Conservation (phyloP, 2,329 filamentous ascomycete genomes). For the Aspergillus chevalieri region DNA sequence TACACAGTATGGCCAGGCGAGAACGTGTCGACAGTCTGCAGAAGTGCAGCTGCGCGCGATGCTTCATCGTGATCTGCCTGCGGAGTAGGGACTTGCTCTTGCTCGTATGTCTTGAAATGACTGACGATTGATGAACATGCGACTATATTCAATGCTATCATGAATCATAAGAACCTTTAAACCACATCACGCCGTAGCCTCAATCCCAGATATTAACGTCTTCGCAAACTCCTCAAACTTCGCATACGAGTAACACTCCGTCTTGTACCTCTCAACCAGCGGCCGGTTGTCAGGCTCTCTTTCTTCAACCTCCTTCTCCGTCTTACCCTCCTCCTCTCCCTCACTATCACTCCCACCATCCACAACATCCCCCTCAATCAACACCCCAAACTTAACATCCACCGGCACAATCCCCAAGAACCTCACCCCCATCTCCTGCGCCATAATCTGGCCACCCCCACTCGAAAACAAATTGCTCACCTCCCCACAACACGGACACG, state of each 20-base stretch:
- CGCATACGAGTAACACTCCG: slow-evolving; percentile 37
- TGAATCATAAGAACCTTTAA: background rate
- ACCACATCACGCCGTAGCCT: slow-evolving; percentile 11
- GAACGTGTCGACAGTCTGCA: slow-evolving; percentile 24
- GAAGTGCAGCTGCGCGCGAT: slow-evolving; percentile 32
- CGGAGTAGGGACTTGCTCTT: background rate
- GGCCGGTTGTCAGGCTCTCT: slow-evolving; percentile 21
- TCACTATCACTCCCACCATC: slow-evolving; percentile 17
- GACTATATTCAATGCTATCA: background rate
- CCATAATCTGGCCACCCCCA: slow-evolving; percentile 85
- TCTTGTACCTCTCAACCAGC: slow-evolving; percentile 37
- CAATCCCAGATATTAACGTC: slow-evolving; percentile 23
- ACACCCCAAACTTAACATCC: slow-evolving; percentile 80
- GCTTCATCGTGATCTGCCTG: slow-evolving; percentile 21
- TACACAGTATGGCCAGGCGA: slow-evolving; percentile 18
- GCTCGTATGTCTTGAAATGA: background rate
- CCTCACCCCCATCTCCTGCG: slow-evolving; percentile 71
- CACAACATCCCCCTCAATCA: slow-evolving; percentile 61
- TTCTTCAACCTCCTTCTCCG: slow-evolving; percentile 13
- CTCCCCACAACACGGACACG: slow-evolving; percentile 60
- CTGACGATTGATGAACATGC: background rate
- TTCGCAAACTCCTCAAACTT: slow-evolving; percentile 39
- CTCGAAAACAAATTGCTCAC: slow-evolving; percentile 92
- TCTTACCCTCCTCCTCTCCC: slow-evolving; percentile 19
- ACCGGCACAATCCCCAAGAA: slow-evolving; percentile 87